A percentile compares a stretch with the other conserved stretches of the same genome.
Conservation (phyloP, 345 rosid genomes). For the Syzygium aqueum region DNA sequence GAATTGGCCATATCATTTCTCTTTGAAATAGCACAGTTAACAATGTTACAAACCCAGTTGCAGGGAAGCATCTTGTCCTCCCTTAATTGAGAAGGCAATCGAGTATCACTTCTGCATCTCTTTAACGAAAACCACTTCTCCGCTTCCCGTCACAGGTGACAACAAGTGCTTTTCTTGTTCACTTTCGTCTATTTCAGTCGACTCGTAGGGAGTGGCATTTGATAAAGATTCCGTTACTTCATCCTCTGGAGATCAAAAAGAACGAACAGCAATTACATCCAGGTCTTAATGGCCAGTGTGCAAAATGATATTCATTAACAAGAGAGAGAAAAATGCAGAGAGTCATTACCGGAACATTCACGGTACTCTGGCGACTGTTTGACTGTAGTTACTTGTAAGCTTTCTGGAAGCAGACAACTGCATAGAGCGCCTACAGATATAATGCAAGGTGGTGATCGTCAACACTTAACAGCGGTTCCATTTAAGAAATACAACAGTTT, state of each 20-base stretch:
- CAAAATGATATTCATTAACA: not conserved
- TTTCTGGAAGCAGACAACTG: conserved; percentile 74
- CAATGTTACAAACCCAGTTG: not conserved
- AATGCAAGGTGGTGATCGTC: not conserved
- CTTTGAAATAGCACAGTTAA: not conserved
- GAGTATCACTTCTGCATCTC: conserved; percentile 11
- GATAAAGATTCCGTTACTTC: conserved; percentile 42
- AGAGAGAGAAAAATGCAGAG: not conserved
- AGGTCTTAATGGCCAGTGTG: not conserved
- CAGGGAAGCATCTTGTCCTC: not conserved
- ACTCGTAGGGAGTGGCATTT: conserved; percentile 22
- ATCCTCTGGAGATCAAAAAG: conserved; percentile 17
- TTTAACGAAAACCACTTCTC: conserved; percentile 44
- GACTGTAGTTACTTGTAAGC: conserved; percentile 62
- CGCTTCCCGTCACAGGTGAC: conserved; percentile 14
- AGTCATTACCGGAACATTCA: conserved; percentile 32
- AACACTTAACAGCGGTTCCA: not conserved
- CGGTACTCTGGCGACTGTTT: conserved; percentile 55
- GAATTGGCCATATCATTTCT: not conserved
- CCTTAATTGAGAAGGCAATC: not conserved
- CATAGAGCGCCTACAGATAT: conserved; percentile 37
- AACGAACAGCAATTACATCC: not conserved
- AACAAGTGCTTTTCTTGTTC: conserved; percentile 50
- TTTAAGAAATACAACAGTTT: not conserved
- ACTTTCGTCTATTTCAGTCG: conserved; percentile 30